These are phyloP conservation scores for Orbilia ellipsospora DNA, from an alignment of 2,329 filamentous ascomycete genomes.

Conservation along the genomic window DNA sequence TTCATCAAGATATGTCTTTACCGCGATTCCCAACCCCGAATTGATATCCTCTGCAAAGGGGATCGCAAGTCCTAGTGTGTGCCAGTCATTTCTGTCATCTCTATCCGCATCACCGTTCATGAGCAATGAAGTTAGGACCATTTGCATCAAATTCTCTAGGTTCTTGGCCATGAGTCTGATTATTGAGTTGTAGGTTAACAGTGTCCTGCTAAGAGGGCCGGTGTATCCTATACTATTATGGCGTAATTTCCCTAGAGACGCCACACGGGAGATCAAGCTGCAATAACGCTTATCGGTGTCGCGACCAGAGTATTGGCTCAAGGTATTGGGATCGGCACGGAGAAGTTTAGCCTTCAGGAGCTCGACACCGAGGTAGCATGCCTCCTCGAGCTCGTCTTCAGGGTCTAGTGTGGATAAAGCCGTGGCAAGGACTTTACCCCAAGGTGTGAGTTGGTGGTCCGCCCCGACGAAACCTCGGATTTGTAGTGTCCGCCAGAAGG, in stretches of 20 bases:
- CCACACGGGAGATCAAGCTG: conserved; percentile 85
- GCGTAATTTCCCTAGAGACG: conserved; percentile 81
- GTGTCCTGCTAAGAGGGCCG: conserved; percentile 88
- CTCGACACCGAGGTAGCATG: conserved; percentile 84
- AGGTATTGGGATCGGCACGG: conserved; percentile 72
- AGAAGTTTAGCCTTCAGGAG: conserved; percentile 82
- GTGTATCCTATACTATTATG: conserved; percentile 92
- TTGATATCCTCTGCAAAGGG: conserved; percentile 78
- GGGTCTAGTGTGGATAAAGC: conserved; percentile 74
- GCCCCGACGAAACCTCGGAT: conserved; percentile 85
- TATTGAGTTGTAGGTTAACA: conserved; percentile 86
- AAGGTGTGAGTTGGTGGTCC: conserved; percentile 80
- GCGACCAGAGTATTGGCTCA: conserved; percentile 63
- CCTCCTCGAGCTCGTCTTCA: conserved; percentile 74
- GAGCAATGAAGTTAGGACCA: conserved; percentile 81
- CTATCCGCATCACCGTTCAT: conserved; percentile 80
- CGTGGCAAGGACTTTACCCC: conserved; percentile 82
- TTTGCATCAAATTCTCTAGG: conserved; percentile 85
- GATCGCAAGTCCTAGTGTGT: conserved; percentile 76
- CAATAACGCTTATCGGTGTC: conserved; percentile 82
- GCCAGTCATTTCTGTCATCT: conserved; percentile 69
- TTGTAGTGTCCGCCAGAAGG: conserved; percentile 88
- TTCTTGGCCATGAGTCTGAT: conserved; percentile 81
- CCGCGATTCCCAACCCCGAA: conserved; percentile 79
- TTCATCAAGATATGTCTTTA: conserved; percentile 82